Evolutionary conservation across 1,139 yeast species (phyloP).

Genomic region (Debaryomycetaceae sp.): DNA sequence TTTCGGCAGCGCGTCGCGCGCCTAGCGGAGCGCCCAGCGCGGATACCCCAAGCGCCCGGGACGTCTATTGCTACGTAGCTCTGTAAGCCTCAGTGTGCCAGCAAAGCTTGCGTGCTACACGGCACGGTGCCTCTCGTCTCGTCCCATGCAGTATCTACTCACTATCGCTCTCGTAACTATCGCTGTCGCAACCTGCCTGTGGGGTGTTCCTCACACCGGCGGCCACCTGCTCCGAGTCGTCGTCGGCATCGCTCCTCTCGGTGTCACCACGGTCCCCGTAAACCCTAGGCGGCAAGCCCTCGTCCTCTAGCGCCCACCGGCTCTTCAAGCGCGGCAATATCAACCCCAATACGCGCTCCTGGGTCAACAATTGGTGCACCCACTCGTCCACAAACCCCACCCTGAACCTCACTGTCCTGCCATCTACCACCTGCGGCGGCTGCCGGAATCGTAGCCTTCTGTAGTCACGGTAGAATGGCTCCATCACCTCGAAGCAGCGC

Average conservation of each 20-base stretch:
- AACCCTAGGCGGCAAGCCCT: constrained; percentile 28
- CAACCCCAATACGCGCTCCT: constrained; percentile 53
- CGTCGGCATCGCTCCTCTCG: constrained; percentile 8
- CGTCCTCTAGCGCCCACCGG: constrained; percentile 36
- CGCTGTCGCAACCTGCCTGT: neutral
- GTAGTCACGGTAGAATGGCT: constrained; percentile 50
- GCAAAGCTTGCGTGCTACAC: neutral
- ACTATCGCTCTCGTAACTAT: constrained; percentile 24
- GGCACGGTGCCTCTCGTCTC: no score
- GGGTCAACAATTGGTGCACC: constrained; percentile 47
- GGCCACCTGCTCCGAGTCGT: constrained; percentile 3
- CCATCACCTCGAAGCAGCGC: constrained; percentile 47
- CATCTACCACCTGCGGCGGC: constrained; percentile 22
- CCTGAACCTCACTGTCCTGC: constrained; percentile 23
- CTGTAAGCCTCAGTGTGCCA: no score
- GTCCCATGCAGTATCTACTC: no score
- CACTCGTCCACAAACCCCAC: constrained; percentile 56
- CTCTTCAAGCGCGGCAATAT: constrained; percentile 53
- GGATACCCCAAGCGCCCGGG: no score
- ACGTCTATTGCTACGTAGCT: no score
- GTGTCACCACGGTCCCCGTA: constrained; percentile 15
- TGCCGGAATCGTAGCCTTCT: constrained; percentile 39
- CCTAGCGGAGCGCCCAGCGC: no score
- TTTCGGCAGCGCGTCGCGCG: no score
- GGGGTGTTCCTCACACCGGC: no score